Evolutionary conservation across 176 grass and related monocot species (phyloP), one percentile per base, ranked within the genome.

Genomic region (Phoenix roebelenii): DNA sequence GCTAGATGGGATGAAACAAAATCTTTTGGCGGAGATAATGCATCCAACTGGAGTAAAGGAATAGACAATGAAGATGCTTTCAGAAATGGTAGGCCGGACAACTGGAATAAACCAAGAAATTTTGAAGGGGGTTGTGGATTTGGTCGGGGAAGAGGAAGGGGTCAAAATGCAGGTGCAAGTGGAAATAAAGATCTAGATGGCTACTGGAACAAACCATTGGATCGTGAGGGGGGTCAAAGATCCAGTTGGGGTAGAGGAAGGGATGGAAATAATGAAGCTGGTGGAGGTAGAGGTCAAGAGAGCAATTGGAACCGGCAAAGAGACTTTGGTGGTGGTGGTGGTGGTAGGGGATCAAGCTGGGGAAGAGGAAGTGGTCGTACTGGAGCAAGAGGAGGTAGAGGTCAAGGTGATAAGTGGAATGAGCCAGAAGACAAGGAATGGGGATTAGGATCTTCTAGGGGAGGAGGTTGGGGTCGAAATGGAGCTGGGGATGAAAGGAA

Each of bases 21-120:
- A 44, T 44, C 35, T 61, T 84, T 49, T 16, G 57, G 60, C 20
- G 60, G 71, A 50, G 81, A 74, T 57, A 60, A 55, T 65, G 4
- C 15, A 18, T 80, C 70, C 54, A 80, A 44, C 63, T 78, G 81
- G 81, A 74, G 65, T 49, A 84, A 85, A 68, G 82, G 68, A 74
- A 58, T 59, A 48, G 30, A 57, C 72, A 30, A 18, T 5, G 25
- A 60, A 60, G 10, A 22, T 64, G 55, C 15, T 44, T 44, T 44
- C 7, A 75, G 53, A 35, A 68, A 80, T 50, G 66, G 29, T 72
- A 67, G 80, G 58, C 72, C 66, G 29, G 70, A 15, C 49, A 85
- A 52, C 68, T 85, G 82, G 77, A 72, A 60, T 30, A 72, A 24
- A 54, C 57, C 63, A 22, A 59, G 68, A 77, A 76, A 64, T 55